Percentiles rank a stretch among this genome's conserved stretches.
These are phyloP conservation scores for Juglanconis juglandina DNA, from an alignment of 2,329 filamentous ascomycete species.

Conservation along the genomic window DNA sequence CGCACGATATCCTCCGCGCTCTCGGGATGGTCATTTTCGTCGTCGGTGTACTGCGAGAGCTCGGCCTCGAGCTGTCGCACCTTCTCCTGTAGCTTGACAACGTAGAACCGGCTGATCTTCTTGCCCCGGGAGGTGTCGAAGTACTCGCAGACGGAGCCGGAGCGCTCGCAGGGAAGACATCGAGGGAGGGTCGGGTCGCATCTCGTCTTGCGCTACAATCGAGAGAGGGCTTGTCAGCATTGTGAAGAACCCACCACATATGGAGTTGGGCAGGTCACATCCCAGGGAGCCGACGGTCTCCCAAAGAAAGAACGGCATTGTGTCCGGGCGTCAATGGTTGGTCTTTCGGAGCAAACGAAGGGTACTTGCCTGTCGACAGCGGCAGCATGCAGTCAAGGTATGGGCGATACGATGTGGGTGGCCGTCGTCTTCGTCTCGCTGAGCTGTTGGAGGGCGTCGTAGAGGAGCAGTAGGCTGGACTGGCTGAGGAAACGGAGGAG, in stretches of 20 bases:
- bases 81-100: constrained; percentile 84
- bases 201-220: constrained; percentile 78
- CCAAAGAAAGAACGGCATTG: neutral
- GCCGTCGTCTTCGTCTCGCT: constrained; percentile 48
- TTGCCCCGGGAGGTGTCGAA: constrained; percentile 84
- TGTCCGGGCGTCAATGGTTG: neutral
- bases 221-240: constrained; percentile 14
- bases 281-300: neutral
- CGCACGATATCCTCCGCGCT: constrained; percentile 83
- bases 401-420: constrained; percentile 66
- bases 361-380: constrained; percentile 68
- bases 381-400: constrained; percentile 75
- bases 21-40: constrained; percentile 66
- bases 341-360: neutral
- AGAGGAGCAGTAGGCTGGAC: constrained; percentile 17
- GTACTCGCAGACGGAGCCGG: constrained; percentile 90
- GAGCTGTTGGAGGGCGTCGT: constrained; percentile 25
- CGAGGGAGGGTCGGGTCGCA: constrained; percentile 91
- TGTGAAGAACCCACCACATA: neutral
- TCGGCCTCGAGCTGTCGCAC: constrained; percentile 80
- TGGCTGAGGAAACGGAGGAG: constrained; percentile 23
- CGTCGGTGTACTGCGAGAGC: constrained; percentile 73
- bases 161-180: constrained; percentile 88
- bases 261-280: neutral
- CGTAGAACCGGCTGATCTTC: constrained; percentile 86